Conservation (phyloP, 345 rosid genomes). For the Aquilaria yunnanensis region DNA sequence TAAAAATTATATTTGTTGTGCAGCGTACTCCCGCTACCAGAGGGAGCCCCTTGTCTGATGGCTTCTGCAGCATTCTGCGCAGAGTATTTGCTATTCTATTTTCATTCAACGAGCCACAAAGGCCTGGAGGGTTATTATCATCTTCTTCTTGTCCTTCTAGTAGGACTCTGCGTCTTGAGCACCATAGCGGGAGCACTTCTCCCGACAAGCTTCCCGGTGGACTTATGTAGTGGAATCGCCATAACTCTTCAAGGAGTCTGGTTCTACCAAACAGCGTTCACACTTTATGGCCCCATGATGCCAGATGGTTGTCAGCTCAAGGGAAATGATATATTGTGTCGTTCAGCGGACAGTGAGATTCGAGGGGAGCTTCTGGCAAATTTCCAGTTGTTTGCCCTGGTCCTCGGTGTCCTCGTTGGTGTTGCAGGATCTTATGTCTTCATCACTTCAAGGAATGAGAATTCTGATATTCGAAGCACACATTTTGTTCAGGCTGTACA, state of each 20-base stretch:
- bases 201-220: conserved; percentile 76
- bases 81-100: conserved; percentile 78
- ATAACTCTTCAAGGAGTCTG: conserved; percentile 93
- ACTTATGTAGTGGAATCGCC: conserved; percentile 65
- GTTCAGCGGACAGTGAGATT: conserved; percentile 39
- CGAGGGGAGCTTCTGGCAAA: conserved; percentile 85
- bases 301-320: conserved; percentile 70
- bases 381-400: conserved; percentile 69
- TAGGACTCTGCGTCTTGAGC: conserved; percentile 64
- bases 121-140: conserved; percentile 98
- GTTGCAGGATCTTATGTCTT: conserved; percentile 52
- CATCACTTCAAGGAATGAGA: conserved; percentile 54
- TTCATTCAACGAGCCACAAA: conserved; percentile 91
- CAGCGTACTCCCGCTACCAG: conserved; percentile 70
- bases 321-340: conserved; percentile 40
- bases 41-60: conserved; percentile 67
- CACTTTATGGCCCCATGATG: conserved; percentile 92
- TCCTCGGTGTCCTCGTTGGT: conserved; percentile 52
- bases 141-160: conserved; percentile 75
- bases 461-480: conserved; percentile 21
- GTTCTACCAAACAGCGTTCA: conserved; percentile 97
- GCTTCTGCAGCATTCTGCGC: conserved; percentile 81
- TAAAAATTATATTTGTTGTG: background rate
- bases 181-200: conserved; percentile 64
- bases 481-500: conserved; percentile 19